These are phyloP conservation scores for Earliella scabrosa DNA, from an alignment of 1,284 basidiomycete genomes.

Conservation along the genomic window DNA sequence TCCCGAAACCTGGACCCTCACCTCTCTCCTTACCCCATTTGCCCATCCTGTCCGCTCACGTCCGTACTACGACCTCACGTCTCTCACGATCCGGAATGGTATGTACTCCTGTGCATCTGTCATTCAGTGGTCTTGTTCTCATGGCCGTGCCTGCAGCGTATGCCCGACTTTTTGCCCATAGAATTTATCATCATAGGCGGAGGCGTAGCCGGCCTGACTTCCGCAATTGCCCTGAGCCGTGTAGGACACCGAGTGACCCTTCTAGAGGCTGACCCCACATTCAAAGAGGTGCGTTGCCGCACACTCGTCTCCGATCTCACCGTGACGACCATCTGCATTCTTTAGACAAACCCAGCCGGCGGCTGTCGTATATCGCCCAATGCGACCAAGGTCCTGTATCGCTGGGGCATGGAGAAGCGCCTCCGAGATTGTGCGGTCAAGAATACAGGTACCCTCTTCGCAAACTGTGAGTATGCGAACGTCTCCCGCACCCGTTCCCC, in stretches of 20 bases:
- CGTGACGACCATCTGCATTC: not conserved
- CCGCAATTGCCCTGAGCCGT: slow-evolving; percentile 29
- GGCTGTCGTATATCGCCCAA: slow-evolving; percentile 31
- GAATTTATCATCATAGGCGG: slow-evolving; percentile 35
- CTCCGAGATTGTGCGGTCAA: too few relatives aligned
- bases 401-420: slow-evolving; percentile 27
- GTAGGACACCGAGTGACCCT: slow-evolving; percentile 33
- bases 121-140: not conserved
- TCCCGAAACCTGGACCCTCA: too few relatives aligned
- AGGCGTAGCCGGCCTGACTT: slow-evolving; percentile 31
- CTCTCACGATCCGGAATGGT: too few relatives aligned
- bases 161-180: slow-evolving; percentile 21
- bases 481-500: too few relatives aligned
- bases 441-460: too few relatives aligned
- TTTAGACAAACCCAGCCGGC: slow-evolving; percentile 17
- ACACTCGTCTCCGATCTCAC: not conserved
- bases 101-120: not conserved
- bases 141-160: not conserved
- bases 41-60: too few relatives aligned
- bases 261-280: slow-evolving; percentile 23
- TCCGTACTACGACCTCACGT: too few relatives aligned
- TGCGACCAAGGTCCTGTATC: slow-evolving; percentile 26
- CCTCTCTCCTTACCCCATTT: too few relatives aligned
- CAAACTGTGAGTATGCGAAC: too few relatives aligned
- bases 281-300: not conserved